Conservation (phyloP, 495 filamentous ascomycete genomes). For the Barbatosphaeria neglecta region DNA sequence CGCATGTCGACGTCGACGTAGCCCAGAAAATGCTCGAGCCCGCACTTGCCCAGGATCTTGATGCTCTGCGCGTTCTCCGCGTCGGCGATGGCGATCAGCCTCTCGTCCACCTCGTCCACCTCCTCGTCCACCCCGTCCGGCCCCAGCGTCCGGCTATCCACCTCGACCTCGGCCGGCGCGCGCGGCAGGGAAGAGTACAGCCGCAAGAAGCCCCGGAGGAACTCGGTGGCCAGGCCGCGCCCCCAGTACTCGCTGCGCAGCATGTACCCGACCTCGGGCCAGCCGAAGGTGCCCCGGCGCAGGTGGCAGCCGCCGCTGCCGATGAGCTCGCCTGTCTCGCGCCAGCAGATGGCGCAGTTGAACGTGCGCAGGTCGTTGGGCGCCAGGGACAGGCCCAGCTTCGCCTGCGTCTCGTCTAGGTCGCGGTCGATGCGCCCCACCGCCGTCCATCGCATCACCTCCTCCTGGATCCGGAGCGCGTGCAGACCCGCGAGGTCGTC, state of each 20-base stretch:
- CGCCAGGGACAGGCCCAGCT: slow-evolving; percentile 19
- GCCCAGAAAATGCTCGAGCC: slow-evolving; percentile 18
- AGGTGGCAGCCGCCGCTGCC: slow-evolving; percentile 25
- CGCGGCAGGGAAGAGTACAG: slow-evolving; percentile 29
- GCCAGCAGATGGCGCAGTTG: slow-evolving; percentile 29
- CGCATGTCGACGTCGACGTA: slow-evolving; percentile 12
- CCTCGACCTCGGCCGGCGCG: slow-evolving; percentile 16
- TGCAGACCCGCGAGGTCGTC: slow-evolving; percentile 28
- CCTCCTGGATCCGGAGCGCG: slow-evolving; percentile 32
- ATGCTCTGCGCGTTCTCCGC: slow-evolving; percentile 21
- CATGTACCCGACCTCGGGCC: slow-evolving; percentile 41
- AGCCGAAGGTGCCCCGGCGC: slow-evolving; percentile 13
- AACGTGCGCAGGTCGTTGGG: slow-evolving; percentile 16
- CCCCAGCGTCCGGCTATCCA: slow-evolving; percentile 4
- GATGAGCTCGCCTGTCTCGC: slow-evolving; percentile 22
- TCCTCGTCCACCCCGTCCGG: slow-evolving; percentile 1
- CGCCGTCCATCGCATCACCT: slow-evolving; percentile 38
- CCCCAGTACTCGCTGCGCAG: slow-evolving; percentile 32
- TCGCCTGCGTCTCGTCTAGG: slow-evolving; percentile 18
- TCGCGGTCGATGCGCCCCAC: slow-evolving; percentile 21
- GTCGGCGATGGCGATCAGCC: slow-evolving; percentile 24
- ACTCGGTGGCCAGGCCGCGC: slow-evolving; percentile 33
- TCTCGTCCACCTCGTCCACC: slow-evolving; percentile 10
- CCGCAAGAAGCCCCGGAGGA: slow-evolving; percentile 24
- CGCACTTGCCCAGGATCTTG: slow-evolving; percentile 24